Base-by-base conservation (phyloP, 2,329 filamentous ascomycete species). In the Orbilia quercus region DNA sequence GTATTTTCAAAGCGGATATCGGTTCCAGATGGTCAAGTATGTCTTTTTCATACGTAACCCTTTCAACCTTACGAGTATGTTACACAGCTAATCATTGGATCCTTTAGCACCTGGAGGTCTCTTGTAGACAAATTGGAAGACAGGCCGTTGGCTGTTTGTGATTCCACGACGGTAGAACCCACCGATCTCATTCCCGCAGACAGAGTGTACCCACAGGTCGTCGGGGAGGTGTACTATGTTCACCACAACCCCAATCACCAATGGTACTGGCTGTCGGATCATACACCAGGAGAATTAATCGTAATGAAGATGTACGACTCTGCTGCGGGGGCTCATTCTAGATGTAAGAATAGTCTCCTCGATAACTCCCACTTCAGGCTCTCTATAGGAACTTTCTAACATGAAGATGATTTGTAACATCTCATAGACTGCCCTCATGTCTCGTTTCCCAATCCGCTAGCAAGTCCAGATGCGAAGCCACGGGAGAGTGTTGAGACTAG, bases 401-500 rank as follows among this genome's bases (percentile, higher is more conserved):
- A n/a, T n/a, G n/a, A n/a, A n/a, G n/a, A n/a, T n/a, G n/a, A n/a
- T n/a, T n/a, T n/a, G n/a, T n/a, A n/a, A n/a, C n/a, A 48, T 1
- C 28, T 31, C 9, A 4, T 6, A 50, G 45, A 23, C n/a, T 50
- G 45, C 16, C 45, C 45, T 11, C 45, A 50, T 16, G 45, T 50
- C 20, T 50, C 45, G 45, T 50, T 50, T 28, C 9, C 9, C 2
- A 50, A 50, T 16, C 20, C 20, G 11, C 45, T 23, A 11, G 45
- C 45, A 20, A 11, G 12, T 14, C 11, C 11, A n/a, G n/a, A 50
- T 7, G 45, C 45, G 20, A 11, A 11, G 9, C 11, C 16, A 12
- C 45, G 45, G 5, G 20, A 50, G 16, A 50, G 45, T 14, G 16
- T 50, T 23, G 45, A 50, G n/a, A 50, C 45, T 23, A 50, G 45